Base-by-base conservation (phyloP, 805 yeast species). In the Kuraishia piskuri region DNA sequence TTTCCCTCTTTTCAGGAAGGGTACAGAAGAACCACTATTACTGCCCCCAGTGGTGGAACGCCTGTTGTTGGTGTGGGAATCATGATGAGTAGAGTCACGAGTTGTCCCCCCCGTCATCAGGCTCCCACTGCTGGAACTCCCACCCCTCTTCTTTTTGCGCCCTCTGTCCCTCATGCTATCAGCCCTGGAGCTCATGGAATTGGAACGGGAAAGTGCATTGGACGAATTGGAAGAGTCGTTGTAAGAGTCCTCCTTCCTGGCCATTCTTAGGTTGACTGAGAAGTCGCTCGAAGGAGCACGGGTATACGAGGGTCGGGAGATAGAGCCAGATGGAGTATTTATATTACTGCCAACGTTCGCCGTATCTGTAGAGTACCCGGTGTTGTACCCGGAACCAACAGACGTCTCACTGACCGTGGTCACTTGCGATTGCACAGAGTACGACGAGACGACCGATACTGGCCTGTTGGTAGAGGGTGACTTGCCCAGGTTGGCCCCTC, bases 361-460 rank as follows among this genome's bases (percentile, higher is more conserved):
- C 17, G 48, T 61, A 47, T 69, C 73, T 0, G 73, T 68, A 1
- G 73, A 69, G 53, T 68, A 68, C 3, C 72, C 68, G 1, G 73
- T 67, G 25, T 62, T 61, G 54, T 68, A 67, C 0, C 69, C 72
- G 1, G 74, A 68, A 0, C 71, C 72, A 52, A 78, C 76, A 0
- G 84, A 78, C 46, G 76, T 72, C 53, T 80, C 84, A 0, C 85
- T 80, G 45, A 72, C 66, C 2, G 74, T 72, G 0, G 83, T 77
- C 14, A 31, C 40, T 12, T 67, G 72, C 0, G 81, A 77, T n/a
- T 75, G 68, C 1, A 72, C 63, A 0, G 83, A 78, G 52, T 74
- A 73, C 22, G 79, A 76, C 0, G 86, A 81, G 1, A 80, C 62
- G 45, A 74, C 71, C 1, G 86, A 81, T 0, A 72, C 70, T 3